Base-by-base conservation (phyloP, 257 asterid genomes). In the Petrea volubilis region DNA sequence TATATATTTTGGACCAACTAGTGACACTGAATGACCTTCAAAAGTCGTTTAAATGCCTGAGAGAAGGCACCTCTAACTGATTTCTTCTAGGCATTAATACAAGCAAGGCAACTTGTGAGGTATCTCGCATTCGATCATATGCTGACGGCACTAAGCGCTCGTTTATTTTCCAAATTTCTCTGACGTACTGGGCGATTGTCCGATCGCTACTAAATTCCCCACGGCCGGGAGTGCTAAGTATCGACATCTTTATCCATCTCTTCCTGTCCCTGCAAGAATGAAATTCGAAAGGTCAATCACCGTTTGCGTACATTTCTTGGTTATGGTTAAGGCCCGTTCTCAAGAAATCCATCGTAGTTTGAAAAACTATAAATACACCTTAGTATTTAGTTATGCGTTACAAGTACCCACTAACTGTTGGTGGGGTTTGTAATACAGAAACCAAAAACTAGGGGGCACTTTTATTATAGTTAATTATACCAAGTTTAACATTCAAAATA, bases 191-290 rank as follows among this genome's bases (percentile, higher is more conserved):
- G 5, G 89, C 90, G 44, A 95, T 95, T 25, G 99, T 95, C 1
- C 99, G 84, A 63, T 95, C 99, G 34, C 99, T 95, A 80, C 99
- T 92, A 73, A 95, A 95, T 57, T 95, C 92, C 18, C 99, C 97
- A 73, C 96, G 85, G 46, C 99, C 98, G 20, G 97, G 93, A 25
- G 98, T 92, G 85, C 99, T 95, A 51, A 90, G 91, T 62, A 95
- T 95, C 9, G 99, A 95, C 96, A 88, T 95, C 81, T 87, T 92
- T 66, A 68, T 87, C 99, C 99, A 95, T 79, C 81, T 85, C 86
- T 88, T 87, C 75, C 91, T 86, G 84, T 92, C 98, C 97, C 99
- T 95, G 97, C 62, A 73, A 61, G 25, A 53, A 53, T 34, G 33
- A 46, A 31, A 73, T 65, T 13, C 40, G 34, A 57, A 52, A 38